Percentiles rank a stretch among this genome's conserved stretches.
Conservation (phyloP, 1,139 yeast species). For the Pichia sp. region DNA sequence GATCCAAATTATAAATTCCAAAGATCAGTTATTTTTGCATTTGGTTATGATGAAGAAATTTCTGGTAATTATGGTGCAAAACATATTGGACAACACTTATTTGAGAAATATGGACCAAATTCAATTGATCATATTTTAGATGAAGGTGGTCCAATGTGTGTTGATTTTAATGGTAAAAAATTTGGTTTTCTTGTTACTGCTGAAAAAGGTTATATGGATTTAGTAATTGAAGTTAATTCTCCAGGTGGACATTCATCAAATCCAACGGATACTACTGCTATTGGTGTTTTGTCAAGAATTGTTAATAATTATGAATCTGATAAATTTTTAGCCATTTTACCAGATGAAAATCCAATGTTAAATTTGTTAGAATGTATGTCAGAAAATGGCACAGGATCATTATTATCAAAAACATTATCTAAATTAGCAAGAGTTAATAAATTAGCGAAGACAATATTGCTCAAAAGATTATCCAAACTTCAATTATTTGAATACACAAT, state of each 20-base stretch:
- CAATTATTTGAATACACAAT: slow-evolving; percentile 34
- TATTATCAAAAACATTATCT: neutral
- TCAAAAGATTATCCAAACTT: slow-evolving; percentile 25
- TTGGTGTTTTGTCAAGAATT: slow-evolving; percentile 57
- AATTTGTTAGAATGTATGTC: slow-evolving; percentile 43
- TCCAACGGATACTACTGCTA: slow-evolving; percentile 64
- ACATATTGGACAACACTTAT: slow-evolving; percentile 36
- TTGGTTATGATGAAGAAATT: slow-evolving; percentile 72
- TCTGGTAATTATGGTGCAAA: slow-evolving; percentile 53
- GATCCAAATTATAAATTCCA: slow-evolving; percentile 39
- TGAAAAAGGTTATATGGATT: slow-evolving; percentile 60
- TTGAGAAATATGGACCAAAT: slow-evolving; percentile 47
- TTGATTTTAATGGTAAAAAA: slow-evolving; percentile 19
- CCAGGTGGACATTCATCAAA: slow-evolving; percentile 69
- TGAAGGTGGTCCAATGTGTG: slow-evolving; percentile 41
- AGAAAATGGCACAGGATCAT: slow-evolving; percentile 25
- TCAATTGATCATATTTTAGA: slow-evolving; percentile 51
- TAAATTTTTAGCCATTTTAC: slow-evolving; percentile 40
- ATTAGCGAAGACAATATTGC: slow-evolving; percentile 34
- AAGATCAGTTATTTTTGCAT: slow-evolving; percentile 51
- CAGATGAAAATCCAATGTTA: slow-evolving; percentile 44
- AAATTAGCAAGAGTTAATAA: slow-evolving; percentile 12
- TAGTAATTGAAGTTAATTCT: slow-evolving; percentile 41
- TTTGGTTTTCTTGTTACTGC: slow-evolving; percentile 53
- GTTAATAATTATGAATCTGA: slow-evolving; percentile 43